A percentile compares a stretch with the other conserved stretches of the same genome.
Evolutionary conservation across 2,329 filamentous ascomycete genomes (phyloP).

Genomic region (Apiospora marii): DNA sequence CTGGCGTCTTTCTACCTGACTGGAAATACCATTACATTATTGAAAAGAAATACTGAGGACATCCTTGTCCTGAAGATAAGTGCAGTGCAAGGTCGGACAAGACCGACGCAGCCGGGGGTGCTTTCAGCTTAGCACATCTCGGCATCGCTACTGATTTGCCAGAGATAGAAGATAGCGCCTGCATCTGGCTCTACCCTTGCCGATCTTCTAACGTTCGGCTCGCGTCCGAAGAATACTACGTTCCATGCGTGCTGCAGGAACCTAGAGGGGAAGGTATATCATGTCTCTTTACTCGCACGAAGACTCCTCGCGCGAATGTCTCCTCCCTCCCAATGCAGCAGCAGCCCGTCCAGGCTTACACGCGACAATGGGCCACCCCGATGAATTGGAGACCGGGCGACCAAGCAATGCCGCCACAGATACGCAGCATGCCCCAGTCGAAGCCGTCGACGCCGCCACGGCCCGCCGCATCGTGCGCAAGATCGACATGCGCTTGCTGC

Average conservation of each 20-base stretch:
- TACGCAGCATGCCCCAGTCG: neutral
- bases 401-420: neutral
- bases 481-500: conserved; percentile 36
- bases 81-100: neutral
- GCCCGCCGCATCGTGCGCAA: conserved; percentile 35
- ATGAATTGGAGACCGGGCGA: neutral
- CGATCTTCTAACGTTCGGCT: neutral
- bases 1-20: neutral
- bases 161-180: conserved; percentile 9
- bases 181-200: neutral
- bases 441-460: conserved; percentile 24
- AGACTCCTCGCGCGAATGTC: neutral
- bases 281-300: conserved; percentile 3
- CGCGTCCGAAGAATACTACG: neutral
- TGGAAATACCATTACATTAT: neutral
- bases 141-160: neutral
- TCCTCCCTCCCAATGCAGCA: neutral
- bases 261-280: neutral
- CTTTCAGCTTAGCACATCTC: neutral
- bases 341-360: neutral
- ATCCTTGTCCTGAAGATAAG: neutral
- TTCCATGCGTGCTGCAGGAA: neutral
- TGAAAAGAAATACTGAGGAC: neutral
- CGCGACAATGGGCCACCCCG: neutral
- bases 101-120: neutral